Evolutionary conservation across 495 filamentous ascomycete species (phyloP).

Genomic region (Trichocladium uniseriatum): DNA sequence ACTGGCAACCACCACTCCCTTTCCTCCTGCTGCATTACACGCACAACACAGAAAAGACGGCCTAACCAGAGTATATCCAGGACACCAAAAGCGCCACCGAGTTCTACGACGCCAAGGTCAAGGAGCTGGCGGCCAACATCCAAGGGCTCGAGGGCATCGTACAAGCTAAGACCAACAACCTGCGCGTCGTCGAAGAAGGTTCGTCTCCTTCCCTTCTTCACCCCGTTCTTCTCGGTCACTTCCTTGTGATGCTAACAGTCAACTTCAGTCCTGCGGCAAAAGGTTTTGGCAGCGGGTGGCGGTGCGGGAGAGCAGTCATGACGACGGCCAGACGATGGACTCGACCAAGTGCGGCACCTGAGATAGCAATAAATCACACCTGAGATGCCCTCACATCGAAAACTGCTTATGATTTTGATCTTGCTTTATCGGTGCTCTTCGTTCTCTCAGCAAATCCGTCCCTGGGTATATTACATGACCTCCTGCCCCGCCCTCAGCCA

Average conservation of each 20-base stretch:
- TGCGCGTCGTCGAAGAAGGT: conserved; percentile 86
- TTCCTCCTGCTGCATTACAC: no score
- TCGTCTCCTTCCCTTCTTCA: conserved; percentile 20
- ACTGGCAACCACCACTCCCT: no score
- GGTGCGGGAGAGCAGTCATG: conserved; percentile 12
- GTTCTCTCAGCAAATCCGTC: no score
- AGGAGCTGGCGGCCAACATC: conserved; percentile 67
- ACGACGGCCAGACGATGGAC: background rate
- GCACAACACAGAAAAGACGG: no score
- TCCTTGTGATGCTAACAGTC: background rate
- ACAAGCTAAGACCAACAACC: conserved; percentile 70
- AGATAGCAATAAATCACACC: background rate
- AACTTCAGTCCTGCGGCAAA: conserved; percentile 47
- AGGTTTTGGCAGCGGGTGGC: conserved; percentile 32
- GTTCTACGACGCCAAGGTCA: conserved; percentile 82
- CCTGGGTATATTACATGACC: no score
- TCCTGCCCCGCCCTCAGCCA: no score
- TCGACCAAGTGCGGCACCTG: background rate
- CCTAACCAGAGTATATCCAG: no score
- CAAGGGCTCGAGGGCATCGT: conserved; percentile 81
- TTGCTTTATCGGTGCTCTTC: no score
- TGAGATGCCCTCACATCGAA: no score
- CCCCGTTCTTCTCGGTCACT: background rate
- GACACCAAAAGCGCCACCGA: conserved; percentile 63
- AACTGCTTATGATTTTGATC: no score